Evolutionary conservation across 495 filamentous ascomycete species (phyloP), one percentile per base, ranked within the genome.

Genomic region (Podospora pseudocomata): DNA sequence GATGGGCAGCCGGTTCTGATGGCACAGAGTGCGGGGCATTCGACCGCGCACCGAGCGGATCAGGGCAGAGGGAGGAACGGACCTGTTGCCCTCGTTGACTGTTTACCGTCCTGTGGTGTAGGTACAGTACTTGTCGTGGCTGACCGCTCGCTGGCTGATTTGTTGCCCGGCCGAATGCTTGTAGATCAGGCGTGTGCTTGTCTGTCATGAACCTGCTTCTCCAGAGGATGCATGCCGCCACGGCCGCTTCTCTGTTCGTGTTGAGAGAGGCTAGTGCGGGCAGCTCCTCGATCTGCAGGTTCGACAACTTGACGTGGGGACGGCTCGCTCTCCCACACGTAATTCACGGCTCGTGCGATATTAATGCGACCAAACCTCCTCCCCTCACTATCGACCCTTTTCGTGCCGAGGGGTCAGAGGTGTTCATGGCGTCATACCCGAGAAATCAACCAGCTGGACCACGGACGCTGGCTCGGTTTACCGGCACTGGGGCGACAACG

Each of bases 61-160:
- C n/a, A 58, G 55, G 39, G 39, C 15, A 58, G n/a, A 18, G 15
- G 23, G 23, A 20, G 23, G n/a, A 5, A 26, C 55, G 55, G 55
- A 58, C 55, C 55, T 20, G n/a, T 58, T 58, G 55, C 55, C 55
- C 55, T 58, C 55, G 55, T 18, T 58, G 19, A 26, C 55, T 32
- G 20, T 58, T 58, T 19, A 58, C 55, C 55, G 55, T 26, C 15
- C 7, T 49, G 39, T 49, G 13, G 39, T 49, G 39, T 3, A 32
- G 30, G 39, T 49, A 49, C 39, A 49, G 9, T 49, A 49, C 30
- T 32, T 49, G 39, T 49, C 7, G 39, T 49, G 39, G 39, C 39
- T 58, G 55, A 58, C 55, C 55, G 55, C n/a, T 58, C n/a, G 23
- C n/a, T 58, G 55, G 55, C 55, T 58, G 55, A 58, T 58, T 19